Percentiles rank a stretch among this genome's conserved stretches.
Conservation (phyloP, 164 flowering plant genomes). For the Annona cherimola region DNA sequence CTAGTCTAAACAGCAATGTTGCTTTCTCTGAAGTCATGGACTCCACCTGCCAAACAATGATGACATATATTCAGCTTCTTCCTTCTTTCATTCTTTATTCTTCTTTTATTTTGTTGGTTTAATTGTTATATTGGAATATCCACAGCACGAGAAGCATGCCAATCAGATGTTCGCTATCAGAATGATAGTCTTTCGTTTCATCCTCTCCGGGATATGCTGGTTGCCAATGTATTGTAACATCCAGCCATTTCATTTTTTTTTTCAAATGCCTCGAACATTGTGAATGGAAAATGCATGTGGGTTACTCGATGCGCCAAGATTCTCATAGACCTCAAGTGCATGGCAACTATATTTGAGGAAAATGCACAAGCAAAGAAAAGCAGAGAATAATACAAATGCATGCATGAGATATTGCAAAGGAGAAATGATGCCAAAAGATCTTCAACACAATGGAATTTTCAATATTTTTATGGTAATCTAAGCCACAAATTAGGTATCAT, state of each 20-base stretch:
- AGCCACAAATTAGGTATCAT: too few species aligned
- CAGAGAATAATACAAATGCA: neutral
- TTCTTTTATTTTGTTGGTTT: too few species aligned
- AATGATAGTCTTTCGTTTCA: neutral
- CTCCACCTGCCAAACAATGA: conserved; percentile 54
- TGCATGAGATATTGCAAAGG: neutral
- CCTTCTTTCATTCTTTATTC: neutral
- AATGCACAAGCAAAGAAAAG: neutral
- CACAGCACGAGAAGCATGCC: neutral
- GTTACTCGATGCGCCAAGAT: too few species aligned
- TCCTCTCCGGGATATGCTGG: neutral
- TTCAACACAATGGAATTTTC: neutral
- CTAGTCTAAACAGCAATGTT: conserved; percentile 64
- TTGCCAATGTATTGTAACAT: too few species aligned
- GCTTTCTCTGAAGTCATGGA: conserved; percentile 91
- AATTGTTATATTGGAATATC: neutral
- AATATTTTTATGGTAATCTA: too few species aligned
- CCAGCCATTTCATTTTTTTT: too few species aligned
- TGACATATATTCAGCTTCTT: neutral
- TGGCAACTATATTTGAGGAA: neutral
- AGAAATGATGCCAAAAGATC: neutral
- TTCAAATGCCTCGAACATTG: too few species aligned
- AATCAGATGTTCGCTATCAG: neutral
- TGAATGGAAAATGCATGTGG: too few species aligned
- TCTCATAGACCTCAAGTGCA: neutral